Evolutionary conservation across 495 filamentous ascomycete genomes (phyloP).

Genomic region (Aspergillus funiculosus): DNA sequence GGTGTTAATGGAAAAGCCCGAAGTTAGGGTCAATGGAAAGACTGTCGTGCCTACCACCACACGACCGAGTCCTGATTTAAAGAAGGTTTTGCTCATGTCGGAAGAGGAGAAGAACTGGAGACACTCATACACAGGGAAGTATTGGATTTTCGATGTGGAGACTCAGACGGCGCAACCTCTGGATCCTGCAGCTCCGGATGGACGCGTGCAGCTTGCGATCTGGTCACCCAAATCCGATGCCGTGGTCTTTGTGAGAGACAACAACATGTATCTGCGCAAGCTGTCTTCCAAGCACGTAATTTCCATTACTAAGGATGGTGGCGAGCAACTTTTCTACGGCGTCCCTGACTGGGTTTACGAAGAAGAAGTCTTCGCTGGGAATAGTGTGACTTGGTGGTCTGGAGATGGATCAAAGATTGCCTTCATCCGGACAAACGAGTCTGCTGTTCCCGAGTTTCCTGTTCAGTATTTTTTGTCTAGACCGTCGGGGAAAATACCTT

Average conservation of each 20-base stretch:
- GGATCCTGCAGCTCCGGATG: slow-evolving; percentile 61
- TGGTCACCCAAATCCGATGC: slow-evolving; percentile 89
- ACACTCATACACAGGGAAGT: slow-evolving; percentile 75
- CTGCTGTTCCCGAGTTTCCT: slow-evolving; percentile 84
- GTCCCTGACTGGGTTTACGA: slow-evolving; percentile 99
- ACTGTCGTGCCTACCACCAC: slow-evolving; percentile 49
- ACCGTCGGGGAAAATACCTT: slow-evolving; percentile 69
- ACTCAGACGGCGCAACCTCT: slow-evolving; percentile 74
- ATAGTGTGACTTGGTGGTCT: slow-evolving; percentile 91
- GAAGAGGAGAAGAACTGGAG: slow-evolving; percentile 72
- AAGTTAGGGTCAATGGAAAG: slow-evolving; percentile 52
- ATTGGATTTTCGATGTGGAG: slow-evolving; percentile 91
- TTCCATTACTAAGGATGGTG: slow-evolving; percentile 81
- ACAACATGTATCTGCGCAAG: slow-evolving; percentile 81
- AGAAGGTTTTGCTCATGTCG: slow-evolving; percentile 75
- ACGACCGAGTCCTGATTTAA: slow-evolving; percentile 76
- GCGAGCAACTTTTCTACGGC: slow-evolving; percentile 83
- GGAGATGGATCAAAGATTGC: slow-evolving; percentile 81
- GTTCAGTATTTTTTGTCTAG: slow-evolving; percentile 88
- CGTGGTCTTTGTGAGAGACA: slow-evolving; percentile 76
- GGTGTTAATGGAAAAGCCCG: slow-evolving; percentile 66
- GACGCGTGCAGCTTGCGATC: slow-evolving; percentile 71
- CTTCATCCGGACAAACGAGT: slow-evolving; percentile 90
- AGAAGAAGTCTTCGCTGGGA: slow-evolving; percentile 81
- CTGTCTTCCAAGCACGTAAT: slow-evolving; percentile 54